Evolutionary conservation across 148 eudicot species (phyloP), one percentile per base, ranked within the genome.

Genomic region (Polygonum maritimum): DNA sequence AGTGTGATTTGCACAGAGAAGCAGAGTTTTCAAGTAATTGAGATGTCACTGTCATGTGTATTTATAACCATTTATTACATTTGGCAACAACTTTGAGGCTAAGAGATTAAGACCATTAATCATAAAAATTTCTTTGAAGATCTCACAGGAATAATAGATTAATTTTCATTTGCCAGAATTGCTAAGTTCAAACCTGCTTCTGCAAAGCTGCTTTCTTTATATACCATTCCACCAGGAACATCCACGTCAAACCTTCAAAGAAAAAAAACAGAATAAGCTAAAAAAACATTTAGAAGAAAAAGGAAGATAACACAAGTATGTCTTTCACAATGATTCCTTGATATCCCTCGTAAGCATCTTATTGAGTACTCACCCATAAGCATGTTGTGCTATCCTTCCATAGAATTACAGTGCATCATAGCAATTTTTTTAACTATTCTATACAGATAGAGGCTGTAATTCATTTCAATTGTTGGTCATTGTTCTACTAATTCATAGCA

Each of bases 181-280:
- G 41, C 13, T 38, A 55, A 52, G 47, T 62, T 35, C 76, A 67
- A 78, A 93, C 98, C 98, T 84, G 98, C 87, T 87, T 94, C 96
- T 39, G 98, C 90, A 80, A 86, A 90, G 78, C 89, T 83, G 87
- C 98, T 94, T 86, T 94, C 98, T 82, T 92, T 92, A 75, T 87
- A 94, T 36, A 88, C 92, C 44, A 82, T 87, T 76, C 98, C 95
- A 69, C 98, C 98, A 76, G 96, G 96, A 76, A 94, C 90, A 81
- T 94, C 97, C 71, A 94, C 98, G 80, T 94, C 98, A 83, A 93
- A 93, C 88, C 98, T 93, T 81, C 79, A 85, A 73, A 78, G 74
- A 26, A 38, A 75, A 76, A 63, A 44, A 78, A 75, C 60, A 26
- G 48, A 22, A 14, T 3, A 49, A 35, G 16, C 4, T 60, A 60